Conservation (phyloP, 2,329 filamentous ascomycete species). For the Nemania bipapillata region DNA sequence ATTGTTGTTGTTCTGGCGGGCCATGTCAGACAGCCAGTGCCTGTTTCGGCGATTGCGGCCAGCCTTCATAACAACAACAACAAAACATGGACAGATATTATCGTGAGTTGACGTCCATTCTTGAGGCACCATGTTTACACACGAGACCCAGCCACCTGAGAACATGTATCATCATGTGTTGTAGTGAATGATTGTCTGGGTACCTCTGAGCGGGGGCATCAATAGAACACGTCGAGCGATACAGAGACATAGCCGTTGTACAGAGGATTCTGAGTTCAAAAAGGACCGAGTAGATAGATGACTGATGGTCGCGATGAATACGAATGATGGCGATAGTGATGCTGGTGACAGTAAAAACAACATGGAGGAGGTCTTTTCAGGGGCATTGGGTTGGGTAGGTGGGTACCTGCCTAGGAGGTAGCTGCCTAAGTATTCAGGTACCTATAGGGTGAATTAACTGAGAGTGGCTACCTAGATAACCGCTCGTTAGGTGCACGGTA, state of each 20-base stretch:
- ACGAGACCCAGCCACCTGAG: constrained; percentile 17
- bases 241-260: background rate
- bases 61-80: constrained; percentile 15
- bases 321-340: background rate
- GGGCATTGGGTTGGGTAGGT: no score
- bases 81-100: constrained; percentile 7
- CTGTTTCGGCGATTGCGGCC: constrained; percentile 33
- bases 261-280: no score
- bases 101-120: constrained; percentile 18
- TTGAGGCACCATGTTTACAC: constrained; percentile 23
- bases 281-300: no score
- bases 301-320: no score
- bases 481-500: no score
- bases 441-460: no score
- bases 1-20: constrained; percentile 44
- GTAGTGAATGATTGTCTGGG: background rate
- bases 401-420: no score
- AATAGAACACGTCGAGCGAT: background rate
- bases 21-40: constrained; percentile 36
- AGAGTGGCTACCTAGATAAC: no score
- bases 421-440: no score
- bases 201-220: background rate
- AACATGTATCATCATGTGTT: constrained; percentile 10
- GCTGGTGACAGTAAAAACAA: background rate
- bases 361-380: background rate